A percentile compares a stretch with the other conserved stretches of the same genome.
Evolutionary conservation across 768 basidiomycete species (phyloP).

Genomic region (Hydnomerulius pinastri): DNA sequence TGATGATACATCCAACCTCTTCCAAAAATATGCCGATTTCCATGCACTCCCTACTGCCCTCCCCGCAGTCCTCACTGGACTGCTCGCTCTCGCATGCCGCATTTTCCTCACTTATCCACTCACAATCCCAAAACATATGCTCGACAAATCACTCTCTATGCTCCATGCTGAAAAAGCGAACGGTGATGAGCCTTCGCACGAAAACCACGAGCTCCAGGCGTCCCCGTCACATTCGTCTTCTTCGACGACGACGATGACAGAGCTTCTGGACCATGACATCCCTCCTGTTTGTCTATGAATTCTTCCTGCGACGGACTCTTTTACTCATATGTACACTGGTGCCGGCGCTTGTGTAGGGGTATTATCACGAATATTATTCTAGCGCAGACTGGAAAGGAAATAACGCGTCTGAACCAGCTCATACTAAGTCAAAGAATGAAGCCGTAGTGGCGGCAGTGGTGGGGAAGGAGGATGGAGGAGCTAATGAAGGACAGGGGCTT

Average conservation of each 20-base stretch:
- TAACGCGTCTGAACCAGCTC: conserved; percentile 29
- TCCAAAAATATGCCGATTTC: conserved; percentile 25
- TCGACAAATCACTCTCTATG: conserved; percentile 38
- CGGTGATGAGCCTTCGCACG: conserved; percentile 26
- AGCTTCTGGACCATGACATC: conserved; percentile 34
- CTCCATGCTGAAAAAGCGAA: conserved; percentile 32
- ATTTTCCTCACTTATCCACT: conserved; percentile 52
- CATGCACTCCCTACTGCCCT: conserved; percentile 33
- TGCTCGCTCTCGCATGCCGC: conserved; percentile 51
- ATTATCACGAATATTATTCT: conserved; percentile 41
- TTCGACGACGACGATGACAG: conserved; percentile 31
- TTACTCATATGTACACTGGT: conserved; percentile 48
- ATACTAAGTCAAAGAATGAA: conserved; percentile 12
- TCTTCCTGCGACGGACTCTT: conserved; percentile 34
- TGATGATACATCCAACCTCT: conserved; percentile 23
- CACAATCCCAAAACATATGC: conserved; percentile 45
- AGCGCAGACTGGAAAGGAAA: conserved; percentile 30
- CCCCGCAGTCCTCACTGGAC: conserved; percentile 30
- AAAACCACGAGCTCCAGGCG: conserved; percentile 32
- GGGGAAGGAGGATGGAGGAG: no score
- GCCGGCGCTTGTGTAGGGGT: conserved; percentile 50
- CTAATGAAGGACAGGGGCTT: conserved; percentile 19
- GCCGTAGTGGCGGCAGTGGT: not conserved
- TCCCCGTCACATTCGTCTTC: conserved; percentile 22
- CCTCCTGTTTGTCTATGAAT: conserved; percentile 55